Evolutionary conservation across 768 basidiomycete genomes (phyloP), one percentile per base, ranked within the genome.

Genomic region (Suillus americanus): DNA sequence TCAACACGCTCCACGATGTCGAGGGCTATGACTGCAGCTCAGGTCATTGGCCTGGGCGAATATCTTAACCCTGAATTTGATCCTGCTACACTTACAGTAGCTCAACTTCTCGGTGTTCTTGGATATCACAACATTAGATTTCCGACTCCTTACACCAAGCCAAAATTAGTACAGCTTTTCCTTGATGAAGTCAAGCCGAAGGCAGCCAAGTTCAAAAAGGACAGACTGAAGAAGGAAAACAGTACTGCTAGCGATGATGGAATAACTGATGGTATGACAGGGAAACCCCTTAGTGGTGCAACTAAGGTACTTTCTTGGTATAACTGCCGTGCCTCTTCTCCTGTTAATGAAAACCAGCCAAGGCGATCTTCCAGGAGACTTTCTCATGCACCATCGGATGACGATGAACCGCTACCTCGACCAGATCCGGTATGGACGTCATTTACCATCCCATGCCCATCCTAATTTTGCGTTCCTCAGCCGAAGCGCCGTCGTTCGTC

Each of bases 61-160:
- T 95, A 95, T 75, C 86, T 95, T 65, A 83, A 91, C 65, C 84
- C 86, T 12, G 86, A 89, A 71, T 95, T 94, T 62, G 88, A 95
- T 68, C 87, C 94, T 20, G 66, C 83, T 2, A 77, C 83, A 2
- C 83, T 95, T 62, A 95, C 92, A 1, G 86, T 94, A 33, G 84
- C 91, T n/a, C 91, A 94, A 71, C 81, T 95, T 6, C 82, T 91
- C 13, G 92, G 91, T 53, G 79, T 95, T 38, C 81, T 95, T 63
- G 85, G 86, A 48, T 89, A 86, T 72, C 93, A 95, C 76, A 88
- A 89, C 68, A 79, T 94, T 72, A 82, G 81, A 51, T 92, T 88
- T 75, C 89, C 91, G 9, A 82, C 86, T 8, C 89, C 89, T 2
- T 88, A 90, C 74, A 89, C 88, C 51, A 95, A 95, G 72, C 79